Evolutionary conservation across 768 basidiomycete species (phyloP).

Genomic region (Sarcomyxa edulis): DNA sequence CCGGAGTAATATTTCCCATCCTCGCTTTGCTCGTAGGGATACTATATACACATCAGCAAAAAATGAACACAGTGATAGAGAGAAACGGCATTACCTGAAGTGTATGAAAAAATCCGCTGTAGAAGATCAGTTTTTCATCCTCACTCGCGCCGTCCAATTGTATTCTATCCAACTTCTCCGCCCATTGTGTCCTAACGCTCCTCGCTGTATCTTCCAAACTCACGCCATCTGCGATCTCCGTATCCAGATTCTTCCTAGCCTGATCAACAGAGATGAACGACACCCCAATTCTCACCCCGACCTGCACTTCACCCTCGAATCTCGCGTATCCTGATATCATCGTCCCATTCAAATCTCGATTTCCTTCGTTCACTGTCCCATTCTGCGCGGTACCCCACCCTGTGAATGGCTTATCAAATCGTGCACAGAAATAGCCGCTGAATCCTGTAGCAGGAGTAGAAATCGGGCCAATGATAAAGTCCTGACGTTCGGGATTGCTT

Average conservation of each 20-base stretch:
- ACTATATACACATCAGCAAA: too few species aligned
- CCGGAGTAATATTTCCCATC: conserved; percentile 61
- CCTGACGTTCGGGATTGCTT: conserved; percentile 55
- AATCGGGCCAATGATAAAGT: conserved; percentile 47
- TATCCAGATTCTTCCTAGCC: conserved; percentile 39
- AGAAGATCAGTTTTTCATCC: conserved; percentile 33
- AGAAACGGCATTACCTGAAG: conserved; percentile 17
- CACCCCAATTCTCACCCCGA: conserved; percentile 52
- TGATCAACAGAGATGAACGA: conserved; percentile 60
- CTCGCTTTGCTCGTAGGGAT: conserved; percentile 60
- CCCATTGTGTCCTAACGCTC: conserved; percentile 36
- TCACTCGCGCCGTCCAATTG: conserved; percentile 33
- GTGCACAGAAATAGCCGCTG: conserved; percentile 37
- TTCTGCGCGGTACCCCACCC: conserved; percentile 39
- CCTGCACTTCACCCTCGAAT: conserved; percentile 22
- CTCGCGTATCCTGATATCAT: conserved; percentile 36
- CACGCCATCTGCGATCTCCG: conserved; percentile 38
- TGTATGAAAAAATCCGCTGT: conserved; percentile 31
- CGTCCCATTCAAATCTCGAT: conserved; percentile 22
- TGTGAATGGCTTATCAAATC: conserved; percentile 38
- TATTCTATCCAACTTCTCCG: conserved; percentile 41
- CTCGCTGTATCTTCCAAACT: conserved; percentile 38
- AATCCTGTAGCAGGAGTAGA: conserved; percentile 28
- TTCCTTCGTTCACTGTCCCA: conserved; percentile 23
- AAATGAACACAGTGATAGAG: not conserved